phyloP scores from a whole-genome alignment of 257 asterid species.

The Primulina eburnea region DNA sequence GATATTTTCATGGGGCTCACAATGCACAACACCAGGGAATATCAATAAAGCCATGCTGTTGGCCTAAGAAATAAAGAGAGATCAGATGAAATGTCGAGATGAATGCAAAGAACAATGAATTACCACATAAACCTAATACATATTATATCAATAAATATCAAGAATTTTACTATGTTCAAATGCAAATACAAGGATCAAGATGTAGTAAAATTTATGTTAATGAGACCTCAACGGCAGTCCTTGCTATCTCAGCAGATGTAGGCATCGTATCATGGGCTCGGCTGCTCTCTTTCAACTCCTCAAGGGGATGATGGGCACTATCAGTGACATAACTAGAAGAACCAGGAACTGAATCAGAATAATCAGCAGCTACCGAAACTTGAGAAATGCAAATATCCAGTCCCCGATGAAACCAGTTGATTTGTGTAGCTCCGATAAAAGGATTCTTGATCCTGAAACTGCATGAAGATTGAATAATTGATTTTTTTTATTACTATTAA shows the following conservation, averaged over 20 bases:
- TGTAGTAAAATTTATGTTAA: constrained; percentile 14
- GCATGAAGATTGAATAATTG: constrained; percentile 17
- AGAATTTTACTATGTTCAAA: not conserved
- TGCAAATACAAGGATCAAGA: constrained; percentile 16
- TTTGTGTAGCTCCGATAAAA: constrained; percentile 47
- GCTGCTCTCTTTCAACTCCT: constrained; percentile 53
- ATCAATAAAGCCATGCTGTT: constrained; percentile 52
- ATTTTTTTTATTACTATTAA: constrained; percentile 2
- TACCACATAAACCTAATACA: not conserved
- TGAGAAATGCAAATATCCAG: constrained; percentile 43
- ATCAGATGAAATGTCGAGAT: constrained; percentile 20
- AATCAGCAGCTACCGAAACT: constrained; percentile 77
- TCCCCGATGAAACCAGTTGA: constrained; percentile 41
- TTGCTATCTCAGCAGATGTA: constrained; percentile 69
- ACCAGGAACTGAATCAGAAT: constrained; percentile 79
- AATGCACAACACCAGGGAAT: constrained; percentile 60
- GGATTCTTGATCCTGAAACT: constrained; percentile 55
- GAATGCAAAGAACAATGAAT: not conserved
- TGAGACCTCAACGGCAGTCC: constrained; percentile 72
- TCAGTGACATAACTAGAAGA: constrained; percentile 47
- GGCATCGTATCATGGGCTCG: constrained; percentile 49
- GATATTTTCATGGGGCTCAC: constrained; percentile 70
- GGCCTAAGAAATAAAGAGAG: constrained; percentile 44
- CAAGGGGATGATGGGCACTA: constrained; percentile 75
- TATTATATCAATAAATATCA: not conserved